Conservation (phyloP, 2,329 filamentous ascomycete genomes). For the Colletotrichum noveboracense region DNA sequence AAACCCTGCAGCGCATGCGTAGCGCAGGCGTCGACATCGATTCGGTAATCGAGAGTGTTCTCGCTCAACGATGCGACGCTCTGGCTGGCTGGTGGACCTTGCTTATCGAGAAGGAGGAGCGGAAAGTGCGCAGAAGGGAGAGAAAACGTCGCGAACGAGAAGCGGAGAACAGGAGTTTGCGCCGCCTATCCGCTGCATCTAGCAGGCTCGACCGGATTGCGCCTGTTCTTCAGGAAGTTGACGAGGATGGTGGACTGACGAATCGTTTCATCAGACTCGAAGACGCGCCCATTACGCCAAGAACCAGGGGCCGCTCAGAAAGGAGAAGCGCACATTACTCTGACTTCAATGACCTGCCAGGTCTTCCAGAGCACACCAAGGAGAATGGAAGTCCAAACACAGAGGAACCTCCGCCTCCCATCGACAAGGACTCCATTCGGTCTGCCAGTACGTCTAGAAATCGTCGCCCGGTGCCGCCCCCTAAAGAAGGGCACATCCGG, state of each 20-base stretch:
- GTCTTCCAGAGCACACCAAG: conserved; percentile 68
- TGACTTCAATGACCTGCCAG: conserved; percentile 76
- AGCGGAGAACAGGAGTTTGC: conserved; percentile 76
- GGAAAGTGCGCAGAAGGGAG: conserved; percentile 82
- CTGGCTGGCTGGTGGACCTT: conserved; percentile 96
- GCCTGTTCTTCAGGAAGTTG: conserved; percentile 76
- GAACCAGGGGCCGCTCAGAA: conserved; percentile 77
- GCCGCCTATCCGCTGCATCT: conserved; percentile 87
- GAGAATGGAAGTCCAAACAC: conserved; percentile 49
- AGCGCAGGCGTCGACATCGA: conserved; percentile 94
- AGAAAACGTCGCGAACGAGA: conserved; percentile 86
- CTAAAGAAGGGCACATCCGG: conserved; percentile 77
- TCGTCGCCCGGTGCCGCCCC: conserved; percentile 78
- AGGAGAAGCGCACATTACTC: conserved; percentile 72
- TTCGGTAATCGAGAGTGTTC: conserved; percentile 89
- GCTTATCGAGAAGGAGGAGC: conserved; percentile 90
- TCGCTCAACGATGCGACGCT: conserved; percentile 87
- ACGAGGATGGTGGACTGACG: conserved; percentile 71
- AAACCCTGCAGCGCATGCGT: conserved; percentile 90
- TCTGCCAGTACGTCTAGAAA: conserved; percentile 80
- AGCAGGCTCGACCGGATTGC: conserved; percentile 84
- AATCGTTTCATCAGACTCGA: conserved; percentile 47
- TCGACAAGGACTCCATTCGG: conserved; percentile 80
- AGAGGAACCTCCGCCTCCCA: conserved; percentile 68
- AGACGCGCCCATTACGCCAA: conserved; percentile 56